Base-by-base conservation (phyloP, 2,329 filamentous ascomycete species). In the Exophiala calicioides region DNA sequence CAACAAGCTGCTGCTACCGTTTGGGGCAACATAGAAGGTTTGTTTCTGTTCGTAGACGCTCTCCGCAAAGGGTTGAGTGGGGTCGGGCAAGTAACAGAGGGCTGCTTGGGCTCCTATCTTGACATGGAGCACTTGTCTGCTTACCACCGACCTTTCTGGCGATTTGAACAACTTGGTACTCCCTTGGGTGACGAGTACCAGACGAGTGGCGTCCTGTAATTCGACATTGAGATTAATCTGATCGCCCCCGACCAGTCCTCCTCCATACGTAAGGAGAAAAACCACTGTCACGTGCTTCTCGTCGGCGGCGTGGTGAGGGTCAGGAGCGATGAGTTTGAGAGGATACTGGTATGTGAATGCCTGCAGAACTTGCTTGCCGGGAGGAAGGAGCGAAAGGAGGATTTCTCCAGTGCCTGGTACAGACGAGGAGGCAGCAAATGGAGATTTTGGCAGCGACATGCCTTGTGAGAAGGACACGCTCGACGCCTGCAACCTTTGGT, bases 101-200 rank as follows among this genome's bases (percentile, higher is more conserved):
- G 76, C 78, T 15, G 78, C 70, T 48, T 70, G 68, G 12, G 68
- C 59, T 27, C 66, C 68, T 12, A 83, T 62, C 33, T 64, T 61
- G 5, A 80, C 74, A 26, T 69, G 68, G 60, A 79, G 70, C 7
- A 63, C 63, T 60, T 81, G 78, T 24, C 67, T 62, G 23, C 73
- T 77, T 50, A 56, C 38, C 20, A 56, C 47, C 3, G 46, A 44
- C 24, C 44, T 44, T 9, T 46, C 29, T n/a, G 36, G 79, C 67
- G 89, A 86, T 64, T 93, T 95, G 78, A 95, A 97, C 59, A 98
- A 83, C 71, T 97, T 98, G 50, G 93, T 97, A 68, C 90, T 89
- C 41, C 91, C 91, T 72, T 83, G 80, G 0, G 74, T 77, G n/a
- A 71, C 70, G 23, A 74, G 81, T 6, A 80, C 70, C 43, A 96